A percentile compares a stretch with the other conserved stretches of the same genome.
Evolutionary conservation across 1,284 basidiomycete genomes (phyloP).

Genomic region (Moniliophthora roreri): DNA sequence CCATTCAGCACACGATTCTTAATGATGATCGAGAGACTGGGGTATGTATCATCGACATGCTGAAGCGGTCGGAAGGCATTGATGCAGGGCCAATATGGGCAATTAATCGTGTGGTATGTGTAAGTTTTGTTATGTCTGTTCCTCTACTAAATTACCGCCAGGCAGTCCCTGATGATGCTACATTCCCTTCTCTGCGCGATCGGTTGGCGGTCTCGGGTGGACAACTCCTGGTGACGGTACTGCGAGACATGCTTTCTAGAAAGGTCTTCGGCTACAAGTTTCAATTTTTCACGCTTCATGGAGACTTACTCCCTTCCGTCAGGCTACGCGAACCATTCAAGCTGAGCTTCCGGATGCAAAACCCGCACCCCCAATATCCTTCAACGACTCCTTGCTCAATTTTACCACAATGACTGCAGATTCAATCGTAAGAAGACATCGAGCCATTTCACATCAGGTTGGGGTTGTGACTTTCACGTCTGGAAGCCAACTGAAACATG

Average conservation of each 20-base stretch:
- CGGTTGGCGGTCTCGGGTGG: slow-evolving; percentile 68
- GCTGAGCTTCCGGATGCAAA: slow-evolving; percentile 34
- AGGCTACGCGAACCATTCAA: slow-evolving; percentile 46
- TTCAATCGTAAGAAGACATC: slow-evolving; percentile 55
- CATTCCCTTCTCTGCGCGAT: slow-evolving; percentile 61
- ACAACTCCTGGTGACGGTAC: slow-evolving; percentile 64
- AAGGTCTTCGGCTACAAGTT: slow-evolving; percentile 38
- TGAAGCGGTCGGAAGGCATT: slow-evolving; percentile 54
- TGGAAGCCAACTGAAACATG: background rate
- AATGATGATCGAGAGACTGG: slow-evolving; percentile 63
- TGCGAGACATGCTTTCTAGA: slow-evolving; percentile 61
- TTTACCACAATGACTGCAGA: slow-evolving; percentile 59
- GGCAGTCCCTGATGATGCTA: slow-evolving; percentile 46
- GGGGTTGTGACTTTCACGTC: slow-evolving; percentile 5
- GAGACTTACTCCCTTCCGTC: background rate
- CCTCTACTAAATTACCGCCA: slow-evolving; percentile 24
- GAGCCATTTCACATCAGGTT: slow-evolving; percentile 79
- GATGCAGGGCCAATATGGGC: slow-evolving; percentile 66
- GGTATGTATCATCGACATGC: slow-evolving; percentile 70
- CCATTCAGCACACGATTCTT: slow-evolving; percentile 85
- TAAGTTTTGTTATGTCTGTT: background rate
- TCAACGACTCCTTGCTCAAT: slow-evolving; percentile 52
- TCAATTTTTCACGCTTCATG: background rate
- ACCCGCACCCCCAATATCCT: slow-evolving; percentile 63
- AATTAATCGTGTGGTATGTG: slow-evolving; percentile 40